Base-by-base conservation (phyloP, 1,139 yeast species). In the Suhomyces wounanorum region DNA sequence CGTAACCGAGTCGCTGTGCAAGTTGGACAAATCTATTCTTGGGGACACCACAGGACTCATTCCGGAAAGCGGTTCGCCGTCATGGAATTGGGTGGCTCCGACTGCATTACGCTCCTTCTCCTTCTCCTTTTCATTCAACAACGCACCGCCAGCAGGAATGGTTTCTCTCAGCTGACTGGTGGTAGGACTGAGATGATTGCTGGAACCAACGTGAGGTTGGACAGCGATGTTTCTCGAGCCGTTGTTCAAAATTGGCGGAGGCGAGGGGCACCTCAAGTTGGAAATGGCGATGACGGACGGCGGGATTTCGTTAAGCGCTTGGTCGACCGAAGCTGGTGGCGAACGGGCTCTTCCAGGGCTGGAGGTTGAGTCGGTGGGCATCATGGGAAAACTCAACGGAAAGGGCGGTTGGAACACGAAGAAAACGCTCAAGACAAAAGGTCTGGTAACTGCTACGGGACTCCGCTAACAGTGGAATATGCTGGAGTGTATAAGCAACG, bases 171-270 rank as follows among this genome's bases (percentile, higher is more conserved):
- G 49, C 14, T 37, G 51, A 44, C 41, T 30, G 48, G 37, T 39
- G 47, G 43, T 23, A 10, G 42, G 42, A 21, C 42, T 40, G 14
- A 40, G 42, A 28, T 40, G 35, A 35, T 46, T 43, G 51, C 28
- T 11, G 16, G 44, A 14, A 21, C 50, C 58, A 36, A 17, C 37
- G 16, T 25, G 33, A 14, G 42, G 30, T 14, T 26, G 33, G 33
- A 26, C 33, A n/a, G 13, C 16, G n/a, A 17, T 21, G 42, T 25
- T n/a, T 14, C 40, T 37, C 4, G 54, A 43, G 8, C 61, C 51
- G 68, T 66, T 79, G 57, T 79, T 79, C 47, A 83, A 67, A 48
- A 84, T 83, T 1, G 89, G 88, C 1, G 89, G 87, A 17, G 89
- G 89, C 3, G 88, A 83, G 1, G 89, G 87, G 58, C 87, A 82